phyloP scores from a whole-genome alignment of 345 rosid species.

The Heritiera littoralis region DNA sequence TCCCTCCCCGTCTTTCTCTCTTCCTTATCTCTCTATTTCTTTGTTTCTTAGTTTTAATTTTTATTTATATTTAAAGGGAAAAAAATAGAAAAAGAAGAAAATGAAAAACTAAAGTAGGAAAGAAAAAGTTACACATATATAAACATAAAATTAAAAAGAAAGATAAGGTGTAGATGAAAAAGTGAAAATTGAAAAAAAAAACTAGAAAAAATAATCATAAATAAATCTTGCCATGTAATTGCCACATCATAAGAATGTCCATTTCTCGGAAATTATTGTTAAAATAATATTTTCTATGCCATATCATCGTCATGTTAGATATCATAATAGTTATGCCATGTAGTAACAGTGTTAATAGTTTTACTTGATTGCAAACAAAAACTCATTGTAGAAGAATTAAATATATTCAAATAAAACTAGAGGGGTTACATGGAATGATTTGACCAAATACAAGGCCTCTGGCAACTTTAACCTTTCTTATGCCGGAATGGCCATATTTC shows the following conservation, averaged over 20 bases:
- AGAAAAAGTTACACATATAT: not conserved
- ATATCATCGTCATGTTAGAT: not conserved
- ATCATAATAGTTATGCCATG: not conserved
- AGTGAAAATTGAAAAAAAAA: not conserved
- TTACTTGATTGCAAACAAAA: not conserved
- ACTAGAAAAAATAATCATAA: not conserved
- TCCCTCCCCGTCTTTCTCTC: not conserved
- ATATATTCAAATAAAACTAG: not conserved
- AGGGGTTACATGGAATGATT: not conserved
- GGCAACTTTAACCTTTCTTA: not conserved
- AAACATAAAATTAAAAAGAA: not conserved
- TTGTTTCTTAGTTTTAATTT: not conserved
- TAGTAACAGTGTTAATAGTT: not conserved
- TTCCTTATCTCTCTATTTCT: not conserved
- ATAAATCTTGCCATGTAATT: not conserved
- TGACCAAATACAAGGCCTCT: not conserved
- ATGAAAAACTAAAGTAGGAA: not conserved
- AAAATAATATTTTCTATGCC: not conserved
- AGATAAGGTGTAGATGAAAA: not conserved
- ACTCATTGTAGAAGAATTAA: not conserved
- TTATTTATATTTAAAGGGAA: not conserved
- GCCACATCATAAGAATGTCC: not conserved
- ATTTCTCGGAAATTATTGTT: not conserved
- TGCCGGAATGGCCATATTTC: not conserved
- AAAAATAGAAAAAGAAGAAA: not conserved